Conservation (phyloP, 345 rosid genomes). For the Heritiera littoralis region DNA sequence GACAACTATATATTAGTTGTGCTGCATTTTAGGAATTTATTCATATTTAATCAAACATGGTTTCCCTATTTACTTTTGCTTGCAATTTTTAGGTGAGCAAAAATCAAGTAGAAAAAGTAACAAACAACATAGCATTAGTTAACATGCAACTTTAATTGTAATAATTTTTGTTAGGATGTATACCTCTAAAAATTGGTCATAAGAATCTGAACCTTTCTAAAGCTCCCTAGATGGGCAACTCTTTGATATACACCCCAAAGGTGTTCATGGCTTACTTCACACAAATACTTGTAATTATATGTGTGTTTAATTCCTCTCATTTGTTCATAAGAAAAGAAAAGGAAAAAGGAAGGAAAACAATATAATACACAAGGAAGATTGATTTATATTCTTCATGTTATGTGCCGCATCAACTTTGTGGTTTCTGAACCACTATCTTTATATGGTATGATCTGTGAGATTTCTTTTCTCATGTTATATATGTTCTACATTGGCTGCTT, state of each 20-base stretch:
- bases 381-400: background rate
- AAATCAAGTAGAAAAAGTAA: too few relatives aligned
- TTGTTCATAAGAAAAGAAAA: background rate
- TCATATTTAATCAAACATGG: background rate
- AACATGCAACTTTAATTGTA: background rate
- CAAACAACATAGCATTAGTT: too few relatives aligned
- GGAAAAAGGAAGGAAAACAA: background rate
- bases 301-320: background rate
- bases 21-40: background rate
- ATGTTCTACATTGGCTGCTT: constrained; percentile 12
- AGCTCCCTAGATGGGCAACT: background rate
- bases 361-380: background rate
- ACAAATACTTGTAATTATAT: background rate
- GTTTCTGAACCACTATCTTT: background rate
- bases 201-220: background rate
- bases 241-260: background rate
- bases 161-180: background rate
- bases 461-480: background rate
- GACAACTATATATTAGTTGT: background rate
- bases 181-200: background rate
- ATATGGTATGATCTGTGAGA: background rate
- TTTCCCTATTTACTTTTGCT: too few relatives aligned
- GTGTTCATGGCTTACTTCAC: background rate
- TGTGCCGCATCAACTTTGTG: background rate
- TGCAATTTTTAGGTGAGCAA: too few relatives aligned